phyloP scores from a whole-genome alignment of 2,329 filamentous ascomycete species.

The Dactylellina leptospora region DNA sequence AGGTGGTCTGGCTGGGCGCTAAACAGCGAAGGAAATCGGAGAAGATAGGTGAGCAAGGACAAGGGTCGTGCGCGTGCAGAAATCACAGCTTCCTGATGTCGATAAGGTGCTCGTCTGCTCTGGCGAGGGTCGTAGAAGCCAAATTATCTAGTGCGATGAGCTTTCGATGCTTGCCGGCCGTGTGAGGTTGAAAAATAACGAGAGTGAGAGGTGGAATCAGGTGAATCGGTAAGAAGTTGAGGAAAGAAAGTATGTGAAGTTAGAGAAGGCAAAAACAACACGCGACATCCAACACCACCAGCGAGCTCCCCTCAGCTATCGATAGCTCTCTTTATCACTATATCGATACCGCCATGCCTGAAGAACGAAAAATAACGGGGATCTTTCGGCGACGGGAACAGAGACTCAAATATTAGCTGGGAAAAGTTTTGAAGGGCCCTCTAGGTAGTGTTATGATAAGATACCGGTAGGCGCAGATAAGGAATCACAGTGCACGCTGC shows the following conservation, averaged over 20 bases:
- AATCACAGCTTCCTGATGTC: conserved; percentile 42
- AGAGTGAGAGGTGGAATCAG: conserved; percentile 10
- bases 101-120: conserved; percentile 39
- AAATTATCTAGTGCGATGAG: conserved; percentile 22
- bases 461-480: too few species aligned
- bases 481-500: too few species aligned
- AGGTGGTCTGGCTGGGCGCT: conserved; percentile 43
- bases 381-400: too few species aligned
- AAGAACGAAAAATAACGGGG: too few species aligned
- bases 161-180: conserved; percentile 7
- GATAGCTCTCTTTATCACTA: not conserved
- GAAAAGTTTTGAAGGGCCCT: too few species aligned
- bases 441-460: too few species aligned
- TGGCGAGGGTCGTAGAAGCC: conserved; percentile 7
- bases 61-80: conserved; percentile 40
- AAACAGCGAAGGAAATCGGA: conserved; percentile 18
- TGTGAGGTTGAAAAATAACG: not conserved
- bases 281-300: conserved; percentile 46
- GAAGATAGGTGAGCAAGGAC: conserved; percentile 33
- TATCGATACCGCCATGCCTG: not conserved
- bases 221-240: conserved; percentile 2
- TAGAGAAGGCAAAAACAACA: conserved; percentile 39
- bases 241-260: conserved; percentile 1
- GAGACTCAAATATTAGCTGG: too few species aligned
- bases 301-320: not conserved